phyloP scores from a whole-genome alignment of 306 rosid genomes.

The Bauhinia variegata region DNA sequence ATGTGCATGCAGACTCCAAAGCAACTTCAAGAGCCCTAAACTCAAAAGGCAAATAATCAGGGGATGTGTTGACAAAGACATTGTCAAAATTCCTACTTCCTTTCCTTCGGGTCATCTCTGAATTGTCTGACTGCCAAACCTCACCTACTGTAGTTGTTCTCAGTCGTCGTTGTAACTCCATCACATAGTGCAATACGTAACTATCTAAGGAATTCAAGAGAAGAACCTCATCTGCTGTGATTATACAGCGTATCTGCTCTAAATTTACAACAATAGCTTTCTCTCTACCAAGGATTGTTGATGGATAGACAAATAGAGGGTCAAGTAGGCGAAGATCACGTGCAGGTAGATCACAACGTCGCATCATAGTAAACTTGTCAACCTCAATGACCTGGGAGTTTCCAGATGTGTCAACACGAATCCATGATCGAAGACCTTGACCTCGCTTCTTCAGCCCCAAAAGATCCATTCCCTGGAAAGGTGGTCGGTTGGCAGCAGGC shows the following conservation, averaged over 20 bases:
- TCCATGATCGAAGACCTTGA: conserved; percentile 95
- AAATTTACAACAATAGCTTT: conserved; percentile 94
- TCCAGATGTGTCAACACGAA: conserved; percentile 86
- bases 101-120: conserved; percentile 67
- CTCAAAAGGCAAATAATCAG: conserved; percentile 97
- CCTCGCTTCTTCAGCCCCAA: conserved; percentile 95
- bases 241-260: conserved; percentile 97
- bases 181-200: conserved; percentile 88
- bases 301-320: conserved; percentile 95
- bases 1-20: conserved; percentile 93
- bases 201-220: conserved; percentile 93
- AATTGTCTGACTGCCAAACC: conserved; percentile 77
- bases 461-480: conserved; percentile 86
- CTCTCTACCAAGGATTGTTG: conserved; percentile 98
- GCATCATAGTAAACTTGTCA: conserved; percentile 98
- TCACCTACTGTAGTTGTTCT: conserved; percentile 66
- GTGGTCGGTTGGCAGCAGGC: conserved; percentile 50
- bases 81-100: conserved; percentile 74
- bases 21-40: conserved; percentile 98
- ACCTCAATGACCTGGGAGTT: conserved; percentile 88
- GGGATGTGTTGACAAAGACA: conserved; percentile 70
- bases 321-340: conserved; percentile 98
- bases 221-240: conserved; percentile 96
- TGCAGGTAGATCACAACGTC: conserved; percentile 97
- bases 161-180: conserved; percentile 82